Base-by-base conservation (phyloP, 2,329 filamentous ascomycete genomes). In the Aspergillus japonicus region DNA sequence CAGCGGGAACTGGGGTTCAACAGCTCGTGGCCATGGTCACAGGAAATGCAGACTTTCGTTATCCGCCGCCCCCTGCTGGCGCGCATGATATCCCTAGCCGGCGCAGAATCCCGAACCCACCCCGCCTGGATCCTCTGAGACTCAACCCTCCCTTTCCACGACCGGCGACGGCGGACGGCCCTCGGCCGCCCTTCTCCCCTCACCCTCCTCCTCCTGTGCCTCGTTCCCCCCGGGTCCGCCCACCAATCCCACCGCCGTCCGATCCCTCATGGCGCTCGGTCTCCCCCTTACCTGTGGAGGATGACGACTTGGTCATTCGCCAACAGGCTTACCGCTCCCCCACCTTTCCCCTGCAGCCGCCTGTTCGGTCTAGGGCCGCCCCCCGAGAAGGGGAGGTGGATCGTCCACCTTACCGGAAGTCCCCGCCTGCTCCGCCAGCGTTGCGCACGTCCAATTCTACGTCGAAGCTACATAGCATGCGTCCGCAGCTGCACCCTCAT, bases 11-110 rank as follows among this genome's bases (percentile, higher is more conserved):
- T 72, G 69, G 66, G 64, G 71, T 60, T 64, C 67, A 68, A 64
- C 60, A 54, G 31, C 60, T 68, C 68, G 75, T 77, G 76, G 74
- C 75, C 73, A 78, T 78, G 76, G 75, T 77, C 76, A 77, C 74
- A 73, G 74, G 73, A 71, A 72, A 73, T 75, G 74, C 70, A 69
- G 70, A 68, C 61, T 63, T 67, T 71, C 73, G 68, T 66, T 73
- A 70, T 66, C 69, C 69, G 64, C 69, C 69, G 64, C 69, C 70
- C 63, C 67, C 67, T 61, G 59, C 65, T 63, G 71, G 64, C 69
- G 69, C 72, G 61, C 69, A 70, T 60, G 70, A 70, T 62, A 64
- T 69, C 56, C 63, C 68, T 60, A 68, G 65, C 62, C 71, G 70
- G 56, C 71, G 69, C 62, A 70, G 68, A 61, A 61, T 64, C 29